phyloP scores from a whole-genome alignment of 129 eudicot species.

The Artemisia annua region DNA sequence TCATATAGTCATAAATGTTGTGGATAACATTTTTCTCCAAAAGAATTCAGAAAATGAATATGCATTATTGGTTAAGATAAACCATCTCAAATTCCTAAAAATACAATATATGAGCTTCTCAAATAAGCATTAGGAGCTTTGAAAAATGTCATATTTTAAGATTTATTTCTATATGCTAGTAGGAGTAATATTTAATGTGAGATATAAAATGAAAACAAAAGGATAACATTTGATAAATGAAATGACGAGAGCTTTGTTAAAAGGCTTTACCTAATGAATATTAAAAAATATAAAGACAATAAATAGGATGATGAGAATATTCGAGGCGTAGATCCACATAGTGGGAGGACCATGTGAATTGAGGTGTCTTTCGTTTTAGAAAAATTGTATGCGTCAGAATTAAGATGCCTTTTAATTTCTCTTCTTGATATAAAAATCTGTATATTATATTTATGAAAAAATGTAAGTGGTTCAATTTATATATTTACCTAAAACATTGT shows the following conservation, averaged over 20 bases:
- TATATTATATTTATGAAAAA: background rate
- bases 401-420: background rate
- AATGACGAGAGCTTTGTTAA: background rate
- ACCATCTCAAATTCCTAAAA: no score
- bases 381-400: constrained; percentile 1
- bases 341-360: constrained; percentile 27
- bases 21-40: no score
- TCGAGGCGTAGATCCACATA: constrained; percentile 28
- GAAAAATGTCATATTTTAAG: no score
- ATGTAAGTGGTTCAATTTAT: background rate
- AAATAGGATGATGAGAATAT: constrained; percentile 20
- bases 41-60: no score
- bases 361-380: background rate
- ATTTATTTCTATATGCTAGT: no score
- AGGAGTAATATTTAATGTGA: no score
- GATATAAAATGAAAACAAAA: background rate
- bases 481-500: no score
- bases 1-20: no score
- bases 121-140: no score
- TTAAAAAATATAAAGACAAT: background rate
- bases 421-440: background rate
- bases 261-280: constrained; percentile 6
- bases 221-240: background rate
- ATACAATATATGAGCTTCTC: no score
- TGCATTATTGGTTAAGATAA: no score